Evolutionary conservation across 495 filamentous ascomycete genomes (phyloP).

Genomic region (Aspergillus bertholletiae): DNA sequence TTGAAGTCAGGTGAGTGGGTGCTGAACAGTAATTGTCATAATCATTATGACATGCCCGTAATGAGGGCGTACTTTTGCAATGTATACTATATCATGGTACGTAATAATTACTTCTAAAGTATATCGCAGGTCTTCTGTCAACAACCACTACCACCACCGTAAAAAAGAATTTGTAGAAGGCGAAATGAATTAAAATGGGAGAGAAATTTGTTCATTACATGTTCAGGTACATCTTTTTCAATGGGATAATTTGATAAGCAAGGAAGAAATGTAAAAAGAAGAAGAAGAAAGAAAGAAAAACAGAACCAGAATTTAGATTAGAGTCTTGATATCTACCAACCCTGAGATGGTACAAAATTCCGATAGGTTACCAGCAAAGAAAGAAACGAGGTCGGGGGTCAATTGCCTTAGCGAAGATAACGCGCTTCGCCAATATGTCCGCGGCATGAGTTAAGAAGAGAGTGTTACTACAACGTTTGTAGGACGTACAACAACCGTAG

Average conservation of each 20-base stretch:
- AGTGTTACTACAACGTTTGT: background rate
- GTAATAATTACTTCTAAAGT: background rate
- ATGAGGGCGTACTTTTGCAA: background rate
- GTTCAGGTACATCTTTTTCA: too few species aligned
- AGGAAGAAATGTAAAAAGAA: too few species aligned
- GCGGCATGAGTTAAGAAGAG: background rate
- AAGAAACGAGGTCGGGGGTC: background rate
- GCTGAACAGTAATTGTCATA: background rate
- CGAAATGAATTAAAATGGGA: too few species aligned
- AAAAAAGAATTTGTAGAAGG: too few species aligned
- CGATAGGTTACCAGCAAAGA: background rate
- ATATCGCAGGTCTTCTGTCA: background rate
- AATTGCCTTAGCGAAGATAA: background rate
- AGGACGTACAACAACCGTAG: background rate
- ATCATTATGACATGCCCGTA: background rate
- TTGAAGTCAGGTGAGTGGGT: background rate
- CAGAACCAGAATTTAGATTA: too few species aligned
- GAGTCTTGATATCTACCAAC: too few species aligned
- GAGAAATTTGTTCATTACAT: too few species aligned
- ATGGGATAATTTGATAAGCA: too few species aligned
- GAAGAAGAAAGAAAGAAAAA: background rate
- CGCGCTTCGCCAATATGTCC: background rate
- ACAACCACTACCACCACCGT: too few species aligned
- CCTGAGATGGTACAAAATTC: background rate
- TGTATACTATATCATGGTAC: too few species aligned